A percentile compares a stretch with the other conserved stretches of the same genome.
Evolutionary conservation across 2,329 filamentous ascomycete genomes (phyloP).

Genomic region (Cladosporium sp.): DNA sequence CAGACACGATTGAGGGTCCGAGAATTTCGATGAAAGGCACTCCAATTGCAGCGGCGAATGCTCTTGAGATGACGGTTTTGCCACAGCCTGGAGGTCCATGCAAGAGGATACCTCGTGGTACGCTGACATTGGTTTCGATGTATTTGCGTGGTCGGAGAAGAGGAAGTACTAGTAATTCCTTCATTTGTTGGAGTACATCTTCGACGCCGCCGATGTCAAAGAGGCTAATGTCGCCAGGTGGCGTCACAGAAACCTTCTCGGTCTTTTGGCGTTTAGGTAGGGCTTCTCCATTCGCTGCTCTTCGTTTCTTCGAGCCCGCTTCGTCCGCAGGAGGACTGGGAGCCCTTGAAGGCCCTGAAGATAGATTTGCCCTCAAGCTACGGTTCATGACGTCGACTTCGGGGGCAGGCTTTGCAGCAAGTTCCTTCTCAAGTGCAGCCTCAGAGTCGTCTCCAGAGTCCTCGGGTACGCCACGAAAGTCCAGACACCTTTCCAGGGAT

Average conservation of each 20-base stretch:
- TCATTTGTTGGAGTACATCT: conserved; percentile 64
- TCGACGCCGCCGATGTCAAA: conserved; percentile 74
- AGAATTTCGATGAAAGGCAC: conserved; percentile 80
- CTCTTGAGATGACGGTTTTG: conserved; percentile 80
- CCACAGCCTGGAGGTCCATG: conserved; percentile 83
- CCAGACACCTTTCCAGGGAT: conserved; percentile 76
- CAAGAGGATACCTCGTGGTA: conserved; percentile 70
- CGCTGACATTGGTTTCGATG: conserved; percentile 60
- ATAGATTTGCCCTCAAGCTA: conserved; percentile 36
- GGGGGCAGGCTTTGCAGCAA: conserved; percentile 11
- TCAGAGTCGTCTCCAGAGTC: conserved; percentile 53
- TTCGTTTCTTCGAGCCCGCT: conserved; percentile 42
- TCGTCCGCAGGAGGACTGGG: conserved; percentile 22
- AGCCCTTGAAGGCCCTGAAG: conserved; percentile 6
- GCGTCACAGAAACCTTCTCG: conserved; percentile 45
- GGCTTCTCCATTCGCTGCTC: conserved; percentile 62
- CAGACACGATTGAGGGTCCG: conserved; percentile 74
- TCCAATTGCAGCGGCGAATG: conserved; percentile 69
- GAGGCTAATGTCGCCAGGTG: conserved; percentile 64
- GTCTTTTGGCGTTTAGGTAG: conserved; percentile 60
- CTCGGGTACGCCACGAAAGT: conserved; percentile 64
- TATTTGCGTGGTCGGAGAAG: conserved; percentile 66
- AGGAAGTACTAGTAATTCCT: conserved; percentile 68
- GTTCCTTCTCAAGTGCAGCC: conserved; percentile 44
- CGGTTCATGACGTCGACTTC: conserved; percentile 57